These are phyloP conservation scores for Kurtzmaniella quercitrusa DNA, from an alignment of 1,139 yeast genomes.

Conservation along the genomic window DNA sequence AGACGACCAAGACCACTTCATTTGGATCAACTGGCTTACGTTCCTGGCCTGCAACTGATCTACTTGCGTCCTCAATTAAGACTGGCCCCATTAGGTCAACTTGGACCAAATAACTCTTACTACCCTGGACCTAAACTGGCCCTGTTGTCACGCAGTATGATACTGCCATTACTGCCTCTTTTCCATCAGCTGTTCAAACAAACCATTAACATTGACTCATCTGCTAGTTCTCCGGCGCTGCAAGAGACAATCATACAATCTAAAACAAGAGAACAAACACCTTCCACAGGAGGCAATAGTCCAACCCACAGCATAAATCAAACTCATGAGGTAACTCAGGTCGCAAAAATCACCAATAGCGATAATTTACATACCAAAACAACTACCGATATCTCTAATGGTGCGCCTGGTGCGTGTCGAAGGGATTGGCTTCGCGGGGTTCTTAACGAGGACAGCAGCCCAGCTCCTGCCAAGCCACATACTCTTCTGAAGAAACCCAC, in stretches of 20 bases:
- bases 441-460: constrained; percentile 6
- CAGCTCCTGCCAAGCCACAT: neutral
- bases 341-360: neutral
- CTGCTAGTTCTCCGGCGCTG: neutral
- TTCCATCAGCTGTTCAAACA: constrained; percentile 38
- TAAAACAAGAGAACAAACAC: neutral
- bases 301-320: neutral
- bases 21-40: constrained; percentile 29
- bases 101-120: constrained; percentile 12
- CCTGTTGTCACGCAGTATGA: constrained; percentile 30
- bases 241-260: neutral
- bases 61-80: constrained; percentile 1
- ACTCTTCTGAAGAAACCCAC: constrained; percentile 25
- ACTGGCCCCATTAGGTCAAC: constrained; percentile 6
- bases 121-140: constrained; percentile 19
- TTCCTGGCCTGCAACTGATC: neutral
- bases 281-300: neutral
- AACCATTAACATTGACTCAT: constrained; percentile 11
- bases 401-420: constrained; percentile 1
- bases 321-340: neutral
- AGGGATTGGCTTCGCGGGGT: constrained; percentile 10
- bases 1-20: constrained; percentile 42
- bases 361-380: neutral
- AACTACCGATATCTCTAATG: neutral
- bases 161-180: constrained; percentile 40